These are phyloP conservation scores for Eimeria brunetti DNA, from an alignment of 169 alveolate species.

Conservation along the genomic window DNA sequence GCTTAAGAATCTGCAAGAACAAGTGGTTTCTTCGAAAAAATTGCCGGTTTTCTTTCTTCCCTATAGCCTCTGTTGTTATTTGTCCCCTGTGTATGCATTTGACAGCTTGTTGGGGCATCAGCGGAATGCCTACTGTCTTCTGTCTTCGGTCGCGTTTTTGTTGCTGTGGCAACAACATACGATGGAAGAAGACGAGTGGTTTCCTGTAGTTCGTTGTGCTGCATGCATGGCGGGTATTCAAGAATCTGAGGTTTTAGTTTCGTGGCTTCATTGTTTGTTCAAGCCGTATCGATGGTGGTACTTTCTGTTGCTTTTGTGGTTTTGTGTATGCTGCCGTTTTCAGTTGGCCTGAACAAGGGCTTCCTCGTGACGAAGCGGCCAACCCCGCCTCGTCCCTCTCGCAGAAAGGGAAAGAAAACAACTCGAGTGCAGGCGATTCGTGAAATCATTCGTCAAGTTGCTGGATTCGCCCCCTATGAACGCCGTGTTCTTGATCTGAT, in stretches of 20 bases:
- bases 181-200: not conserved
- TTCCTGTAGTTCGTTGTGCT: not conserved
- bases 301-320: not conserved
- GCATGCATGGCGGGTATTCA: not conserved
- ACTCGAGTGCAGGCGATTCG: slow-evolving; percentile 74
- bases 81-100: not conserved
- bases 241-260: too few species aligned
- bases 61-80: not conserved
- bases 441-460: slow-evolving; percentile 87
- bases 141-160: not conserved
- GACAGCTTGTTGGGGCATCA: not conserved
- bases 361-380: slow-evolving; percentile 82
- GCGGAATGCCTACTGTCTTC: not conserved
- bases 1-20: not conserved
- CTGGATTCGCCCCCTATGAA: slow-evolving; percentile 99
- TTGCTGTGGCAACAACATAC: not conserved
- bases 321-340: not conserved
- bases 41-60: too few species aligned
- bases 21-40: too few species aligned
- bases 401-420: slow-evolving; percentile 74
- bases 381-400: slow-evolving; percentile 83
- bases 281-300: not conserved
- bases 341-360: slow-evolving; percentile 85
- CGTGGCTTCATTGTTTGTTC: not conserved
- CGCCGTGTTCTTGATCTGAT: slow-evolving; percentile 98